Conservation (phyloP, 2,329 filamentous ascomycete species). For the Lachnellula suecica region DNA sequence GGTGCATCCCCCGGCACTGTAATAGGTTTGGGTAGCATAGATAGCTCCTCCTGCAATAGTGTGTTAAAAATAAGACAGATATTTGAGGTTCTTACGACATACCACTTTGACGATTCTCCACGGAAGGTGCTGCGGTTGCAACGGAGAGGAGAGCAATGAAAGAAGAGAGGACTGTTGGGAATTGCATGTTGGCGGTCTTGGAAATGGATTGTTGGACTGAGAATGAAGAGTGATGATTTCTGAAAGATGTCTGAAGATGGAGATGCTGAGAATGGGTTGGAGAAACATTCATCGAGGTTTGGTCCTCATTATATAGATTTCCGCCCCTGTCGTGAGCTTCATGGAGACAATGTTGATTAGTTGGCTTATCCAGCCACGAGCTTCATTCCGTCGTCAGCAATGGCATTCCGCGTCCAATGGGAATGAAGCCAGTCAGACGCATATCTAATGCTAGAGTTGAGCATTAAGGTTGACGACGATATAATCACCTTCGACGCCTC, state of each 20-base stretch:
- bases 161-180: not conserved
- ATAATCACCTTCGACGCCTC: not conserved
- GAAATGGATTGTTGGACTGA: not conserved
- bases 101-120: not conserved
- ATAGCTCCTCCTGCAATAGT: not conserved
- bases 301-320: not conserved
- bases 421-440: not conserved
- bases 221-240: not conserved
- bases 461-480: not conserved
- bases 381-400: not conserved
- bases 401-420: not conserved
- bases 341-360: not conserved
- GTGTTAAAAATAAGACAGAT: not conserved
- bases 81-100: not conserved
- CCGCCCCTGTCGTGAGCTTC: not conserved
- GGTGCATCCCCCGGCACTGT: not conserved
- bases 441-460: too few species aligned
- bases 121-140: not conserved
- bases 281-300: not conserved
- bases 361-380: not conserved
- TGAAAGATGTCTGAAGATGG: not conserved
- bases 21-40: conserved; percentile 3
- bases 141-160: not conserved
- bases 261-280: not conserved
- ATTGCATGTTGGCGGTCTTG: not conserved